These are phyloP conservation scores for Triangularia setosa DNA, from an alignment of 2,329 filamentous ascomycete genomes.

Conservation along the genomic window DNA sequence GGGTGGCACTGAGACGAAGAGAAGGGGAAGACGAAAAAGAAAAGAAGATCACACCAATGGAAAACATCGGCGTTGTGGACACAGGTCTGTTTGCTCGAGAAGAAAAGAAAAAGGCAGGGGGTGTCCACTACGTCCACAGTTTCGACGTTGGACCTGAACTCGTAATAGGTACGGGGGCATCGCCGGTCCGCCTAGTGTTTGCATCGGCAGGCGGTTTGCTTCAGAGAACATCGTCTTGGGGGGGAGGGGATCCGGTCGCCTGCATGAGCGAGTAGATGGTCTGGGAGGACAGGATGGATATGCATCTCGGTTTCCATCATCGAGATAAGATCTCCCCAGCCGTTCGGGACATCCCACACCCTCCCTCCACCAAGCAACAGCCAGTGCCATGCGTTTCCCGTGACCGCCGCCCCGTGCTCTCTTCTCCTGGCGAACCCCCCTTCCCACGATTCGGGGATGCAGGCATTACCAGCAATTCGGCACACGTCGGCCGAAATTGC, in stretches of 20 bases:
- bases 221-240: not conserved
- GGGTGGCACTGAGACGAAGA: not conserved
- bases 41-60: not conserved
- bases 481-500: not conserved
- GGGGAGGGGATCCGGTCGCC: not conserved
- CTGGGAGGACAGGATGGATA: not conserved
- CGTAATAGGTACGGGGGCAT: not conserved
- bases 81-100: not conserved
- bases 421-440: not conserved
- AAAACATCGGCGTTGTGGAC: not conserved
- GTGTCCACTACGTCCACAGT: not conserved
- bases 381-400: not conserved
- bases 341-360: not conserved
- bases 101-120: not conserved
- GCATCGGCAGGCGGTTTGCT: not conserved
- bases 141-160: not conserved
- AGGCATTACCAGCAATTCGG: not conserved
- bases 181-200: not conserved
- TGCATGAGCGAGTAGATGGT: not conserved
- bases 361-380: not conserved
- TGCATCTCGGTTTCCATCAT: not conserved
- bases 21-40: not conserved
- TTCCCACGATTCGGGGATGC: not conserved
- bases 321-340: slow-evolving; percentile 2
- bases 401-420: not conserved